Percentiles rank a stretch among this genome's conserved stretches.
phyloP scores from a whole-genome alignment of 164 flowering plant species.

The Kingdonia uniflora region DNA sequence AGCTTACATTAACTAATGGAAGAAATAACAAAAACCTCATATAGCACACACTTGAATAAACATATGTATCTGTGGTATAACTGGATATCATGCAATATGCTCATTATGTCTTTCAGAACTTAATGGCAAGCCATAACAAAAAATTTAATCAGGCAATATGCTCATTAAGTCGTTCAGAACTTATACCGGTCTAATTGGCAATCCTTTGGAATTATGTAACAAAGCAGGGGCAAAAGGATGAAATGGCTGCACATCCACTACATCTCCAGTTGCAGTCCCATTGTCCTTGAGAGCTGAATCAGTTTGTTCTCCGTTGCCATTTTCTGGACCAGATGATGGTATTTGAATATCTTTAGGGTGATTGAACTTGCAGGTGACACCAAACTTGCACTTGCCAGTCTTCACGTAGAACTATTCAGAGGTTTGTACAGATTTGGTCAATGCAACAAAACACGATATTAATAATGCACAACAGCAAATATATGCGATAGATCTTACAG shows the following conservation, averaged over 20 bases:
- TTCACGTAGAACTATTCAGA: slow-evolving; percentile 71
- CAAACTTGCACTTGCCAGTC: slow-evolving; percentile 91
- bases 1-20: no score
- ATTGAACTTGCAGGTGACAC: slow-evolving; percentile 73
- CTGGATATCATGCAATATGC: no score
- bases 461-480: neutral
- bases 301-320: slow-evolving; percentile 21
- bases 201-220: slow-evolving; percentile 73
- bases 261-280: slow-evolving; percentile 19
- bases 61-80: no score
- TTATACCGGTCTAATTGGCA: slow-evolving; percentile 83
- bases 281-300: slow-evolving; percentile 15
- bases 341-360: slow-evolving; percentile 76
- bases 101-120: no score
- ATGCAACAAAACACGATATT: neutral
- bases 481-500: slow-evolving; percentile 44
- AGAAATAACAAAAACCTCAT: no score
- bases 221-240: slow-evolving; percentile 43
- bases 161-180: no score
- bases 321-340: slow-evolving; percentile 29
- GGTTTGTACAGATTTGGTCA: slow-evolving; percentile 1
- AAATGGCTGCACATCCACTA: slow-evolving; percentile 16
- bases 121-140: no score
- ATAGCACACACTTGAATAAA: no score
- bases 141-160: no score